These are phyloP conservation scores for Toxicodendron radicans DNA, from an alignment of 345 rosid genomes.

Conservation along the genomic window DNA sequence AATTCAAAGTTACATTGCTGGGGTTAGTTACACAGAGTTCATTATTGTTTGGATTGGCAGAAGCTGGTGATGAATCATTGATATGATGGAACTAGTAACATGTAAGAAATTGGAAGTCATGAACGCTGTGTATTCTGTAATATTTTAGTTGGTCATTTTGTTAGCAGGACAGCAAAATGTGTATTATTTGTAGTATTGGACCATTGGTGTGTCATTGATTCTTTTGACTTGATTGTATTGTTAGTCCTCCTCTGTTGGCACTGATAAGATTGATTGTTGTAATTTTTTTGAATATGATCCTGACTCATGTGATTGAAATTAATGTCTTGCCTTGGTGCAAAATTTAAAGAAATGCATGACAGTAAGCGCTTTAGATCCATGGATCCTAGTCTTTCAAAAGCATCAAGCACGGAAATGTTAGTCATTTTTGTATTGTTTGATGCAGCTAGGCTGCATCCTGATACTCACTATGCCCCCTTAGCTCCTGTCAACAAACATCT, in stretches of 20 bases:
- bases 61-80: slow-evolving; percentile 48
- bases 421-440: not conserved
- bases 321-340: not conserved
- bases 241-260: no score
- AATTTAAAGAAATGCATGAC: not conserved
- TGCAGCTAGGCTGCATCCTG: not conserved
- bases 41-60: slow-evolving; percentile 24
- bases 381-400: not conserved
- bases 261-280: no score
- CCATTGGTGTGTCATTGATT: not conserved
- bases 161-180: not conserved
- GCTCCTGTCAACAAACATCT: not conserved
- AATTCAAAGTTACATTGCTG: no score
- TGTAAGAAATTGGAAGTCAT: not conserved
- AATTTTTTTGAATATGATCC: no score
- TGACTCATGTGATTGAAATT: not conserved
- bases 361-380: not conserved
- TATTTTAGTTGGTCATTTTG: not conserved
- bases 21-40: no score
- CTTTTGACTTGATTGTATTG: not conserved
- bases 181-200: no score
- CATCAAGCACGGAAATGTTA: not conserved
- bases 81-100: slow-evolving; percentile 20
- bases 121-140: not conserved
- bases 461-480: not conserved